A percentile compares a stretch with the other conserved stretches of the same genome.
These are phyloP conservation scores for Schwanniomyces pseudopolymorphus DNA, from an alignment of 805 yeast genomes.

Conservation along the genomic window DNA sequence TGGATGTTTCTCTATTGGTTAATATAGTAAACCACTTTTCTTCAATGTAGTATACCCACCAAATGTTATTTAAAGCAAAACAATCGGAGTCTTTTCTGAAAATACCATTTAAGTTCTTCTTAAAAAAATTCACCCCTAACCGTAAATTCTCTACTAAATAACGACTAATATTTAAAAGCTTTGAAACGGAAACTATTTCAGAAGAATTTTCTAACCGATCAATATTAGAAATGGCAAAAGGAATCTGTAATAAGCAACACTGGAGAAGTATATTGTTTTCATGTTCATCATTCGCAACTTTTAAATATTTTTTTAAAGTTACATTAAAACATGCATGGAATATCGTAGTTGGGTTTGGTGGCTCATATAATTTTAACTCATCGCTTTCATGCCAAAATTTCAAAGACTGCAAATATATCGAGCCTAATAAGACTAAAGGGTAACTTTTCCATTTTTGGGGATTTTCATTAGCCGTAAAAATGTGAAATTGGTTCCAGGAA, in stretches of 20 bases:
- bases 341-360: neutral
- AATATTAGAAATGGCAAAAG: neutral
- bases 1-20: neutral
- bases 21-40: constrained; percentile 3
- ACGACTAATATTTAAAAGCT: neutral
- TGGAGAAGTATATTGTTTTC: constrained; percentile 1
- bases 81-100: constrained; percentile 3
- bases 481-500: constrained; percentile 1
- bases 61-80: constrained; percentile 1
- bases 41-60: constrained; percentile 4
- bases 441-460: neutral
- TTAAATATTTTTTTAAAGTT: neutral
- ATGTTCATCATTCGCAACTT: neutral
- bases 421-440: neutral
- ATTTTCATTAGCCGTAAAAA: neutral
- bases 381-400: neutral
- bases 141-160: constrained; percentile 1
- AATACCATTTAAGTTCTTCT: neutral
- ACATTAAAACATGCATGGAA: neutral
- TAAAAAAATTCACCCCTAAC: neutral
- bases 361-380: neutral
- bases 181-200: neutral
- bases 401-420: neutral
- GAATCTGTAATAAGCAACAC: constrained; percentile 2
- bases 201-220: neutral